Percentiles rank a stretch among this genome's conserved stretches.
Evolutionary conservation across 768 basidiomycete genomes (phyloP).

Genomic region (Stropharia rugosoannulata): DNA sequence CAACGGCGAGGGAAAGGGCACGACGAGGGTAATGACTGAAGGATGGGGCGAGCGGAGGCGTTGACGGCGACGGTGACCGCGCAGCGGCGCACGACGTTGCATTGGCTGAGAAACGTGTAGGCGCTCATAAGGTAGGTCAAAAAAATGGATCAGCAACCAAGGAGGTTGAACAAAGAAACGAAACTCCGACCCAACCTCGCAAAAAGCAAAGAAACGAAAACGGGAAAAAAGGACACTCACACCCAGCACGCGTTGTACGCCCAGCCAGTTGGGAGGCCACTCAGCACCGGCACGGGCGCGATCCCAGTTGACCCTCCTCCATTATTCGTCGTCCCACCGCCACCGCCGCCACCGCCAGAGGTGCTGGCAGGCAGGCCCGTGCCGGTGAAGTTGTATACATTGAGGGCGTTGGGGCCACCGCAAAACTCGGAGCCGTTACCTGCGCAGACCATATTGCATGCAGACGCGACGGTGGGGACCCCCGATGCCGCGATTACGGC

Average conservation of each 20-base stretch:
- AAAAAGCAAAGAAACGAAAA: background rate
- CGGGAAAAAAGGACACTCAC: slow-evolving; percentile 28
- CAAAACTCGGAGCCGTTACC: slow-evolving; percentile 68
- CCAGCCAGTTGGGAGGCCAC: slow-evolving; percentile 56
- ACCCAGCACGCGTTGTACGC: slow-evolving; percentile 67
- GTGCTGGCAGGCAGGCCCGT: slow-evolving; percentile 41
- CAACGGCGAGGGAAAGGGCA: no score
- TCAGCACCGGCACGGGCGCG: slow-evolving; percentile 39
- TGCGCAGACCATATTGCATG: slow-evolving; percentile 66
- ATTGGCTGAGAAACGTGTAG: no score
- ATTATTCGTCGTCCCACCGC: slow-evolving; percentile 35
- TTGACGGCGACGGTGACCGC: no score
- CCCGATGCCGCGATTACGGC: slow-evolving; percentile 42
- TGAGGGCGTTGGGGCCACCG: slow-evolving; percentile 69
- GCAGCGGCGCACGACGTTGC: no score
- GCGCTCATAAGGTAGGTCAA: no score
- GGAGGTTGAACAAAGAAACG: background rate
- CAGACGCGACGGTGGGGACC: slow-evolving; percentile 42
- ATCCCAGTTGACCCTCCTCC: slow-evolving; percentile 29
- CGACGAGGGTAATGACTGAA: no score
- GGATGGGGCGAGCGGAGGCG: no score
- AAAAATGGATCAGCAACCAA: background rate
- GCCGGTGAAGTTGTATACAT: slow-evolving; percentile 70
- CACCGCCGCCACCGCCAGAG: slow-evolving; percentile 32
- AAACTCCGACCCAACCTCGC: background rate